Evolutionary conservation across 768 basidiomycete species (phyloP).

Genomic region (Clitopilus passeckerianus): DNA sequence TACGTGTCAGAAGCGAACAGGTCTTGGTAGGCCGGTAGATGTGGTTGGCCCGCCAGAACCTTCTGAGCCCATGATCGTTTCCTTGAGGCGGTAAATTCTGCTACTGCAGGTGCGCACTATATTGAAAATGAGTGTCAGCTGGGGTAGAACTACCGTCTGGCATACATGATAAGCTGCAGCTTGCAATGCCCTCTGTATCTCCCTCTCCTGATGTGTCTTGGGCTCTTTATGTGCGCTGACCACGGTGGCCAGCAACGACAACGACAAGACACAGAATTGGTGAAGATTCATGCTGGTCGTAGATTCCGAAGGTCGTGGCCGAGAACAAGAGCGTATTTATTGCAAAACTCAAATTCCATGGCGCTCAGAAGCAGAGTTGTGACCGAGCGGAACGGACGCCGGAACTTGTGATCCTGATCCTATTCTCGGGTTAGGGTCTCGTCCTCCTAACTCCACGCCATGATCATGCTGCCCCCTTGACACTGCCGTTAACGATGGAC

Average conservation of each 20-base stretch:
- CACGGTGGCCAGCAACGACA: slow-evolving; percentile 14
- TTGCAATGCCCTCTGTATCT: slow-evolving; percentile 42
- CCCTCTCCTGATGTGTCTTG: slow-evolving; percentile 38
- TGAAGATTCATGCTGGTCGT: neutral
- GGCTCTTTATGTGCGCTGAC: slow-evolving; percentile 38
- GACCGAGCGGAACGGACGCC: slow-evolving; percentile 12
- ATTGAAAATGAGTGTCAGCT: neutral
- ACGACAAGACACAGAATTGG: slow-evolving; percentile 8
- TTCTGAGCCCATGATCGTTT: slow-evolving; percentile 43
- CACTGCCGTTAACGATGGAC: slow-evolving; percentile 9
- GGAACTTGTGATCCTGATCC: slow-evolving; percentile 5
- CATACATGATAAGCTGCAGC: slow-evolving; percentile 48
- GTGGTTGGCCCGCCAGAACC: slow-evolving; percentile 32
- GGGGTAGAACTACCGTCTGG: neutral
- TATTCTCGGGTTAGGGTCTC: slow-evolving; percentile 13
- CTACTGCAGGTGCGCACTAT: slow-evolving; percentile 50
- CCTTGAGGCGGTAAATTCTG: slow-evolving; percentile 43
- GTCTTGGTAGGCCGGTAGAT: slow-evolving; percentile 32
- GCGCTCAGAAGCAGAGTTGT: neutral
- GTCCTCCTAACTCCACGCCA: neutral
- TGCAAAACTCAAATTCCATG: neutral
- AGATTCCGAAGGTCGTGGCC: neutral
- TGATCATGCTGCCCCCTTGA: neutral
- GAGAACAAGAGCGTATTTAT: neutral
- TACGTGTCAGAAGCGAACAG: slow-evolving; percentile 38